Base-by-base conservation (phyloP, 768 basidiomycete genomes). In the Rhizopogon vinicolor region DNA sequence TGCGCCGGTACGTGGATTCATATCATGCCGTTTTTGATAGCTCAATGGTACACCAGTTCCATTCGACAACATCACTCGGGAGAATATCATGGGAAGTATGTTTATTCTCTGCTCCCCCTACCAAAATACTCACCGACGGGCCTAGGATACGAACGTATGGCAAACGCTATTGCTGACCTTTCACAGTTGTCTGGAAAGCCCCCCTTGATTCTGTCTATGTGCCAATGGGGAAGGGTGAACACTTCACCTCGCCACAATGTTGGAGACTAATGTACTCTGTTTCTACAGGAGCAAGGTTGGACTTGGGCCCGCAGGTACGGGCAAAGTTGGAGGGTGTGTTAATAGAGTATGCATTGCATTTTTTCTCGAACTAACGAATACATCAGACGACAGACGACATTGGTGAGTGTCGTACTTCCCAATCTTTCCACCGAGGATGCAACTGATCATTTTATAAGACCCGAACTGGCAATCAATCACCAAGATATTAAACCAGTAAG, bases 181-280 rank as follows among this genome's bases (percentile, higher is more conserved):
- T 73, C 81, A 29, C 64, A 75, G 57, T 61, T 65, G 6, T 75
- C 79, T 5, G 78, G 79, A 1, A 82, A 77, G 50, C 74, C 80
- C 0, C 82, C 86, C 3, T 63, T 87, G 28, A 65, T 84, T 40
- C 75, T 83, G 57, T 86, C 85, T 16, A 63, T 87, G 16, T 87
- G 86, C 64, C 76, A 86, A 61, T 87, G 86, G 86, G 86, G 86
- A 44, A 70, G 78, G 62, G 86, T 87, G 65, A 62, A 25, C 75
- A 13, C 63, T 31, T 13, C 7, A 22, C 14, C n/a, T 10, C 37
- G 28, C 39, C 1, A 4, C 25, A n/a, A 2, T 46, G 1, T 40
- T 35, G 19, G 43, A 9, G n/a, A 5, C 44, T 63, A 22, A 60
- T 41, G n/a, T 14, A 42, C 31, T 25, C 4, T 6, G 46, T 52